phyloP scores from a whole-genome alignment of 345 rosid genomes.

The Lepidium didymum region DNA sequence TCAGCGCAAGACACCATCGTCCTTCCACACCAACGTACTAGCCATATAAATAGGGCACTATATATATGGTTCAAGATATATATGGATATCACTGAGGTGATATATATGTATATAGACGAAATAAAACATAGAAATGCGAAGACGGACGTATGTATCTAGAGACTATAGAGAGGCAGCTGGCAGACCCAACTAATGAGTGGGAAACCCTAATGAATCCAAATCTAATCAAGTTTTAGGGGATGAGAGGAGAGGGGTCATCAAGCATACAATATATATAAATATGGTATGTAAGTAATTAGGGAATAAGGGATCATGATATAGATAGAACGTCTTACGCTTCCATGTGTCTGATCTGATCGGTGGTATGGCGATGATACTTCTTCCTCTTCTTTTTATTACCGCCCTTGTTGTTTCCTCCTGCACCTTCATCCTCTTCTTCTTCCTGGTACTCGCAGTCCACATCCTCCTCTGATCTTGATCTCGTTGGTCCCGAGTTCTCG shows the following conservation, averaged over 20 bases:
- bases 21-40: background rate
- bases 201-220: conserved; percentile 2
- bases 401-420: conserved; percentile 26
- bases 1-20: background rate
- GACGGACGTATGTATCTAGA: too few relatives aligned
- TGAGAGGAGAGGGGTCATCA: too few relatives aligned
- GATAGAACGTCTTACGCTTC: conserved; percentile 69
- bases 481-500: conserved; percentile 79
- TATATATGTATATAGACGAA: background rate
- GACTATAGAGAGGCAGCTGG: background rate
- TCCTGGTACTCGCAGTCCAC: conserved; percentile 51
- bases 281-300: background rate
- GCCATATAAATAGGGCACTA: background rate
- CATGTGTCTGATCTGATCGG: conserved; percentile 96
- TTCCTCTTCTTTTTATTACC: conserved; percentile 85
- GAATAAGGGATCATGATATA: background rate
- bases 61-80: background rate
- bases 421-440: conserved; percentile 26
- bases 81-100: background rate
- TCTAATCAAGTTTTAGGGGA: too few relatives aligned
- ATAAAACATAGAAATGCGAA: too few relatives aligned
- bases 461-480: conserved; percentile 84
- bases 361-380: conserved; percentile 92
- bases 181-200: background rate
- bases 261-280: background rate